These are phyloP conservation scores for Penstemon barbatus DNA, from an alignment of 257 asterid genomes.

Conservation along the genomic window DNA sequence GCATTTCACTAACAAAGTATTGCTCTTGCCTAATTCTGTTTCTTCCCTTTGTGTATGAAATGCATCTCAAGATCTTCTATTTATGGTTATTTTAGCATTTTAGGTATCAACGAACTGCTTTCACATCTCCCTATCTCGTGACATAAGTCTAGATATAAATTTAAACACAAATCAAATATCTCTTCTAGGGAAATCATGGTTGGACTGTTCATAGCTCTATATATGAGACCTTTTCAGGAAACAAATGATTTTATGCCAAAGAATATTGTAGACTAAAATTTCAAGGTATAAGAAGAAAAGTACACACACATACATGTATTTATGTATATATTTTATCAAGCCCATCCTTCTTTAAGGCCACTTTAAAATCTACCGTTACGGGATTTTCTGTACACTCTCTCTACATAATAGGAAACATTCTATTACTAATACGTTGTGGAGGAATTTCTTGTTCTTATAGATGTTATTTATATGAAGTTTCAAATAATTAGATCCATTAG, in stretches of 20 bases:
- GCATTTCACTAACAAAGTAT: too few species aligned
- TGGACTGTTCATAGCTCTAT: neutral
- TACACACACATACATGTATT: too few species aligned
- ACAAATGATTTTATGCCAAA: neutral
- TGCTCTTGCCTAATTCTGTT: neutral
- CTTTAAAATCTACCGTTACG: too few species aligned
- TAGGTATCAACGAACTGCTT: neutral
- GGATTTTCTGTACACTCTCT: too few species aligned
- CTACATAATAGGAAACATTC: too few species aligned
- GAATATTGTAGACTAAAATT: neutral
- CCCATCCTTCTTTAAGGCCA: too few species aligned
- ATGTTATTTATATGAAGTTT: neutral
- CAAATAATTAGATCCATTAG: neutral
- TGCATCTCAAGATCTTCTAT: neutral
- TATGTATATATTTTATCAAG: too few species aligned
- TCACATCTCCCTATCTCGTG: neutral
- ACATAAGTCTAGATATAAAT: neutral
- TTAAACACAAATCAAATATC: neutral
- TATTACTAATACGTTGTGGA: too few species aligned
- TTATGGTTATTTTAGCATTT: neutral
- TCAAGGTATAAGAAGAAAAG: neutral
- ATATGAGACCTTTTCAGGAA: neutral
- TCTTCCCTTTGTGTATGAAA: neutral
- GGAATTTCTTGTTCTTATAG: too few species aligned
- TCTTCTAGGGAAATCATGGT: neutral